A percentile compares a stretch with the other conserved stretches of the same genome.
These are phyloP conservation scores for Sordariomycetes sp. DNA, from an alignment of 2,329 filamentous ascomycete species.

Conservation along the genomic window DNA sequence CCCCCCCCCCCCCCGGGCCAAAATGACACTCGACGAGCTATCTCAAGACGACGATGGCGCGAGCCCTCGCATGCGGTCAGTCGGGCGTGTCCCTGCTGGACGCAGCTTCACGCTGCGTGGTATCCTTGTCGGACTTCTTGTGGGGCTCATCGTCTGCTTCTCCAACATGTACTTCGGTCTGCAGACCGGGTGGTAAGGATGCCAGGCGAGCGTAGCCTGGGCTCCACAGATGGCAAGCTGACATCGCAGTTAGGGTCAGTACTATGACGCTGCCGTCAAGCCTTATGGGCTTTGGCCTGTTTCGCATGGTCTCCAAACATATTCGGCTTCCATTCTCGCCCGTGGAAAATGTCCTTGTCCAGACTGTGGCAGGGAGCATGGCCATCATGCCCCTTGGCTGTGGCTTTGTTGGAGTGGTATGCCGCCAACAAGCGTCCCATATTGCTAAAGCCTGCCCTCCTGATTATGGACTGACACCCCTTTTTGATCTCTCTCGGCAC, in stretches of 20 bases:
- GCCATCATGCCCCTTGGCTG: conserved; percentile 95
- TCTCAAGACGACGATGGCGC: not conserved
- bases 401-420: conserved; percentile 79
- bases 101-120: conserved; percentile 80
- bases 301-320: conserved; percentile 65
- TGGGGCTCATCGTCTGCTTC: conserved; percentile 87
- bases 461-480: not conserved
- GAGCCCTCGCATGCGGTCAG: not conserved
- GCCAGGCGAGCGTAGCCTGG: not conserved
- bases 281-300: conserved; percentile 88
- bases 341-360: conserved; percentile 92
- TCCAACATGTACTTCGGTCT: conserved; percentile 99
- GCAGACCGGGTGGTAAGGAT: conserved; percentile 52
- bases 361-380: conserved; percentile 90
- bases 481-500: not conserved
- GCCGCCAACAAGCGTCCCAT: conserved; percentile 13
- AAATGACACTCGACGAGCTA: conserved; percentile 1
- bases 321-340: conserved; percentile 78
- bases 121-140: conserved; percentile 65
- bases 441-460: not conserved
- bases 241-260: conserved; percentile 27
- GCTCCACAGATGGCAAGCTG: not conserved
- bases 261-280: conserved; percentile 97
- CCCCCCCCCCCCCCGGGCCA: not conserved
- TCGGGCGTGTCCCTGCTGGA: conserved; percentile 18